Evolutionary conservation across 73 alveolate genomes (phyloP), one percentile per base, ranked within the genome.

Genomic region (Symbiodinium pilosum): DNA sequence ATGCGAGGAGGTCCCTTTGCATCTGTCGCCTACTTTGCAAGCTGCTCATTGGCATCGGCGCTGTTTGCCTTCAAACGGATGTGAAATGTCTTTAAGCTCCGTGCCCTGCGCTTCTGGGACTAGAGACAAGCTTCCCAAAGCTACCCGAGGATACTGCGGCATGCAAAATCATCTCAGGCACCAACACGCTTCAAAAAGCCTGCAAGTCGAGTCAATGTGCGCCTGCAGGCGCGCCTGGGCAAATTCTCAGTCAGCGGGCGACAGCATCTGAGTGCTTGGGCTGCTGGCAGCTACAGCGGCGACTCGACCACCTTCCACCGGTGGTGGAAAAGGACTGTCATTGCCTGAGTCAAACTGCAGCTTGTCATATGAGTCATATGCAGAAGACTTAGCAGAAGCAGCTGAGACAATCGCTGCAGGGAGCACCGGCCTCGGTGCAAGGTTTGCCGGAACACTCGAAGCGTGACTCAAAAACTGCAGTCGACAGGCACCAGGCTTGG

Each of bases 321-420:
- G 97, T 16, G 97, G 97, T 30, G 97, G 97, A 28, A 91, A 91
- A 14, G 97, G 97, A 38, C 97, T 91, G 88, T 91, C 97, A 34
- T 91, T 91, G 52, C 97, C 97, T 84, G 20, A 44, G 93, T 39
- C 30, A 39, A 7, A 16, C 26, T 26, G 38, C 59, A 4, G 83
- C 34, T 12, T 20, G 40, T 5, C 40, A 64, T 5, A 30, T 12
- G 38, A 64, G 83, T 5, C 83, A 5, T 64, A n/a, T n/a, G n/a
- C n/a, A n/a, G 38, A 20, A 64, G 40, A 4, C 83, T 64, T 64
- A 71, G n/a, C 16, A 4, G 42, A 16, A 54, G 20, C 7, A 34
- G 41, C 85, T 43, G 85, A 73, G 85, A 12, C 16, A 18, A 32
- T 24, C 47, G 24, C 85, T 73, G 85, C 85, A 73, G 43, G 85